Conservation (phyloP, 331 rosid genomes). For the Dryas integrifolia region DNA sequence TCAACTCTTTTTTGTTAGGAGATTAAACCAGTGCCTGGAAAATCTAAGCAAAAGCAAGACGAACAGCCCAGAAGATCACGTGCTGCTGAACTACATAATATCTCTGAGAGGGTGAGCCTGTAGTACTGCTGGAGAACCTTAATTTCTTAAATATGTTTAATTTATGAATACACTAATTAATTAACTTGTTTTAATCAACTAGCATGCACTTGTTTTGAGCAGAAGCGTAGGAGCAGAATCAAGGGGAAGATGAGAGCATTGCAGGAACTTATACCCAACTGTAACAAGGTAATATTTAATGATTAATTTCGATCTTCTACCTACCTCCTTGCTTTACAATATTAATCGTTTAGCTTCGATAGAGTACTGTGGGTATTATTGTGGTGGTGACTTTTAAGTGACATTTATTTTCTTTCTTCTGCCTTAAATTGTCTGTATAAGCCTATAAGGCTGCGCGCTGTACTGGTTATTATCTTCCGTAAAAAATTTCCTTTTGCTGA, state of each 20-base stretch:
- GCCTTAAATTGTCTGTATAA: too few relatives aligned
- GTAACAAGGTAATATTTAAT: neutral
- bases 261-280: neutral
- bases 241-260: neutral
- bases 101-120: neutral
- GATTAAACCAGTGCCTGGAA: neutral
- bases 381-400: too few relatives aligned
- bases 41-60: neutral
- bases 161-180: neutral
- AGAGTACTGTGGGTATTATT: too few relatives aligned
- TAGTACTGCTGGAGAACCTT: too few relatives aligned
- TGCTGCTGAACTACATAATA: neutral
- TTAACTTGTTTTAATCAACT: neutral
- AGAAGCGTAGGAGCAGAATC: neutral
- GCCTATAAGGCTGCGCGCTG: neutral
- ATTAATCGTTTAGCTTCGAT: too few relatives aligned
- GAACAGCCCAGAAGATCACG: neutral
- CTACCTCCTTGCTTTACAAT: too few relatives aligned
- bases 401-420: too few relatives aligned
- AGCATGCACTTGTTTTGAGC: neutral
- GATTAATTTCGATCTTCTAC: too few relatives aligned
- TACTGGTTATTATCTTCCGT: neutral
- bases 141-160: too few relatives aligned
- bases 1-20: neutral
- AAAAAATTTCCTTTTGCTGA: neutral